phyloP scores from a whole-genome alignment of 139 green algal species.

The Chlorella vulgaris region DNA sequence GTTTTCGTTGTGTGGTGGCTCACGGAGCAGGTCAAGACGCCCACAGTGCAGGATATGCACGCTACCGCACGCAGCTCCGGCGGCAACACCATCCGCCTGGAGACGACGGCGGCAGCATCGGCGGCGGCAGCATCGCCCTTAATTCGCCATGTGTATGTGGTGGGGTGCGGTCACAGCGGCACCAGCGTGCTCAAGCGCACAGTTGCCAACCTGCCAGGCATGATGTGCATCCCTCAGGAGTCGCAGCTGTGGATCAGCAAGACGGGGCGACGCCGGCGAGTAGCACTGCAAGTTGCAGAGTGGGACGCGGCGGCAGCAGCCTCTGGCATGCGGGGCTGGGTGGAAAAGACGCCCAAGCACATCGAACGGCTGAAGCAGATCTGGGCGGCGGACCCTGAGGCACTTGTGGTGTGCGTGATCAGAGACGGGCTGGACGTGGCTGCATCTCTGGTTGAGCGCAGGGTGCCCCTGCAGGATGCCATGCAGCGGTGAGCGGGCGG shows the following conservation, averaged over 20 bases:
- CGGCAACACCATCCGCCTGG: too few relatives aligned
- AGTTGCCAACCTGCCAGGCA: slow-evolving; percentile 20
- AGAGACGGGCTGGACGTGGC: slow-evolving; percentile 32
- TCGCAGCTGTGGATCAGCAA: slow-evolving; percentile 21
- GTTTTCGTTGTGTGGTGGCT: too few relatives aligned
- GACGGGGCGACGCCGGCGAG: not conserved
- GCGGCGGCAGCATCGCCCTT: too few relatives aligned
- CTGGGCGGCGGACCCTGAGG: not conserved
- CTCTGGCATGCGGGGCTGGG: not conserved
- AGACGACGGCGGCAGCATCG: too few relatives aligned
- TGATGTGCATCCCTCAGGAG: slow-evolving; percentile 23
- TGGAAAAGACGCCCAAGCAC: slow-evolving; percentile 36
- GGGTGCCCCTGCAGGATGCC: not conserved
- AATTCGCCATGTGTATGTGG: slow-evolving; percentile 19
- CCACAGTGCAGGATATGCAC: too few relatives aligned
- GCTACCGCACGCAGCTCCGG: too few relatives aligned
- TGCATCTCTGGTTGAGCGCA: slow-evolving; percentile 8
- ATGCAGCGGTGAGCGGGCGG: slow-evolving; percentile 6
- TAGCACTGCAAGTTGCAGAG: not conserved
- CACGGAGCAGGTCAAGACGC: too few relatives aligned
- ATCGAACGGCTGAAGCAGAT: slow-evolving; percentile 7
- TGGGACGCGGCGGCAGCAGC: not conserved
- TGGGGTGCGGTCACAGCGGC: slow-evolving; percentile 30
- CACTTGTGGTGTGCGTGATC: slow-evolving; percentile 2
- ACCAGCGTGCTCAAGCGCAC: slow-evolving; percentile 29